phyloP scores from a whole-genome alignment of 2,329 filamentous ascomycete genomes.

The Clarireedia monteithiana region DNA sequence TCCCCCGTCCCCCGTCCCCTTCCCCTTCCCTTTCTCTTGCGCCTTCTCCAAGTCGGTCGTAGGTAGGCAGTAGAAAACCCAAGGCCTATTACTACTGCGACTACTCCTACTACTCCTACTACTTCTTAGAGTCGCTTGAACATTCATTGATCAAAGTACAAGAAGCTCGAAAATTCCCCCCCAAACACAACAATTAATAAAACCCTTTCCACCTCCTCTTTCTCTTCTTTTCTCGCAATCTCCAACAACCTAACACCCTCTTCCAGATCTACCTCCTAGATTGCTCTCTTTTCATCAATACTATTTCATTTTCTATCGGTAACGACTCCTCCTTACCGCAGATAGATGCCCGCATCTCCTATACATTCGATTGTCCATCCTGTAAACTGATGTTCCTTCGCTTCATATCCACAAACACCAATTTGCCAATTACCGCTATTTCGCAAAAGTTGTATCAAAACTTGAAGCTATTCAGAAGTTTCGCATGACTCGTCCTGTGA shows the following conservation, averaged over 20 bases:
- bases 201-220: not conserved
- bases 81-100: no score
- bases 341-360: slow-evolving; percentile 12
- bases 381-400: slow-evolving; percentile 2
- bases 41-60: not conserved
- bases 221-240: slow-evolving; percentile 5
- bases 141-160: no score
- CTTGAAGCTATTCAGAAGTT: slow-evolving; percentile 27
- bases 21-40: not conserved
- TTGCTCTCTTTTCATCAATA: slow-evolving; percentile 22
- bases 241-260: slow-evolving; percentile 19
- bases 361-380: not conserved
- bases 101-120: no score
- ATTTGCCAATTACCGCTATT: slow-evolving; percentile 9
- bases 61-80: no score
- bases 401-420: slow-evolving; percentile 3
- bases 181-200: not conserved
- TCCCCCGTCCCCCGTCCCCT: not conserved
- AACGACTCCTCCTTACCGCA: slow-evolving; percentile 10
- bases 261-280: slow-evolving; percentile 7
- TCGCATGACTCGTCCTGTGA: slow-evolving; percentile 13
- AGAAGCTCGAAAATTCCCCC: not conserved
- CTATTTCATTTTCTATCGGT: slow-evolving; percentile 15
- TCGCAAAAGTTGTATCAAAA: slow-evolving; percentile 11
- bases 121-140: no score